These are phyloP conservation scores for Terana coerulea DNA, from an alignment of 768 basidiomycete species.

Conservation along the genomic window DNA sequence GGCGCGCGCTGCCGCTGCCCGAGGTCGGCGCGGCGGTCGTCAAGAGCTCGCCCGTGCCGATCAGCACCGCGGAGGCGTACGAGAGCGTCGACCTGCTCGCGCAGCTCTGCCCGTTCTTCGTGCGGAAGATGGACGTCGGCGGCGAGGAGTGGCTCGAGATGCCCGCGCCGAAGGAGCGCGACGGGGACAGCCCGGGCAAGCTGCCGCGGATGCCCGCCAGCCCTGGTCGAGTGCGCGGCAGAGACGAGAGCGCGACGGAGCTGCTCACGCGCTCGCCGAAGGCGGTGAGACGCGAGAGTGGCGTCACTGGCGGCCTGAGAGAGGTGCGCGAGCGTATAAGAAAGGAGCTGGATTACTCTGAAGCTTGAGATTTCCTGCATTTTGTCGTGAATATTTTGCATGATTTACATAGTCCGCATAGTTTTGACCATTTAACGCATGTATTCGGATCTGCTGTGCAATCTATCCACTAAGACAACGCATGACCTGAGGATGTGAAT, in stretches of 20 bases:
- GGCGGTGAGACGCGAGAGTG: conserved; percentile 63
- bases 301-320: conserved; percentile 70
- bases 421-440: background rate
- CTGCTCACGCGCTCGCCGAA: conserved; percentile 68
- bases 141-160: conserved; percentile 57
- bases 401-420: background rate
- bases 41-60: conserved; percentile 79
- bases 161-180: conserved; percentile 37
- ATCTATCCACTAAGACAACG: background rate
- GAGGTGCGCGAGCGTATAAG: conserved; percentile 81
- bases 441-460: background rate
- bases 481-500: too few relatives aligned
- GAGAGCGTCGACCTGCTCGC: conserved; percentile 68
- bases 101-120: conserved; percentile 76
- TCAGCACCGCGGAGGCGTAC: conserved; percentile 72
- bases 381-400: background rate
- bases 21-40: conserved; percentile 69
- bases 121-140: conserved; percentile 57
- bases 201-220: conserved; percentile 34
- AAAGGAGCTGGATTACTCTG: conserved; percentile 55
- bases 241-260: conserved; percentile 57
- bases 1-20: conserved; percentile 61
- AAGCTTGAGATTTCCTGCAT: background rate
- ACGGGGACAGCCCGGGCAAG: conserved; percentile 13
- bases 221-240: conserved; percentile 33